These are phyloP conservation scores for Astrothelium subdiscretum DNA, from an alignment of 495 filamentous ascomycete genomes.

Conservation along the genomic window DNA sequence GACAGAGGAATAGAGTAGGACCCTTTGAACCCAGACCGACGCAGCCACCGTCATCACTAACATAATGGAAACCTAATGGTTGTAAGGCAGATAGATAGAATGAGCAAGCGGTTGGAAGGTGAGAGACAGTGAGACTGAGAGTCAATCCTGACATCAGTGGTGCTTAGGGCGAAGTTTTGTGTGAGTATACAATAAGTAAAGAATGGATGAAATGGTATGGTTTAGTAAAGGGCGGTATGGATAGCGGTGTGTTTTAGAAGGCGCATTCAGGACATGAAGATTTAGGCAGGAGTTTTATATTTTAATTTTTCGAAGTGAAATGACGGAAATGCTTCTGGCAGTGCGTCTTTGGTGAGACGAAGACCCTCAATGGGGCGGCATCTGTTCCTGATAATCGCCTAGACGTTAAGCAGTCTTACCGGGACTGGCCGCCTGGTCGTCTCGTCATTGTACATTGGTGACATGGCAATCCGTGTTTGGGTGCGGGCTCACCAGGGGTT, in stretches of 20 bases:
- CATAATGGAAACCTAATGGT: conserved; percentile 62
- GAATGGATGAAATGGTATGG: not conserved
- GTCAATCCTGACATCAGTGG: not conserved
- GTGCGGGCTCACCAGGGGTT: not conserved
- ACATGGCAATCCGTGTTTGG: conserved; percentile 1
- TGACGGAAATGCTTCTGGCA: not conserved
- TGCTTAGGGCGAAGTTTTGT: not conserved
- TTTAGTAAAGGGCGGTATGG: not conserved
- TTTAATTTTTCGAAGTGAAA: too few relatives aligned
- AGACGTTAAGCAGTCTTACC: not conserved
- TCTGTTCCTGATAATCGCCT: not conserved
- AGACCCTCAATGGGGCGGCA: not conserved
- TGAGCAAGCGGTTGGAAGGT: conserved; percentile 65
- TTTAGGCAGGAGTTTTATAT: too few relatives aligned
- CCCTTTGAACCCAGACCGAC: conserved; percentile 48
- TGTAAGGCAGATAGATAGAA: conserved; percentile 69
- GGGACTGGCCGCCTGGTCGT: not conserved
- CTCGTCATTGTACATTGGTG: conserved; percentile 2
- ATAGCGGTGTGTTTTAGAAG: not conserved
- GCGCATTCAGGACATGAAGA: not conserved
- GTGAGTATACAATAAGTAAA: not conserved
- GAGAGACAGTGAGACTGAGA: conserved; percentile 53
- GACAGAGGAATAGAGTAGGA: conserved; percentile 48
- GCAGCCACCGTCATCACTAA: conserved; percentile 34
- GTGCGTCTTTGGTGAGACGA: not conserved